Percentiles rank a stretch among this genome's conserved stretches.
Evolutionary conservation across 352 stramenopile genomes (phyloP).

Genomic region (Aphanomyces astaci): DNA sequence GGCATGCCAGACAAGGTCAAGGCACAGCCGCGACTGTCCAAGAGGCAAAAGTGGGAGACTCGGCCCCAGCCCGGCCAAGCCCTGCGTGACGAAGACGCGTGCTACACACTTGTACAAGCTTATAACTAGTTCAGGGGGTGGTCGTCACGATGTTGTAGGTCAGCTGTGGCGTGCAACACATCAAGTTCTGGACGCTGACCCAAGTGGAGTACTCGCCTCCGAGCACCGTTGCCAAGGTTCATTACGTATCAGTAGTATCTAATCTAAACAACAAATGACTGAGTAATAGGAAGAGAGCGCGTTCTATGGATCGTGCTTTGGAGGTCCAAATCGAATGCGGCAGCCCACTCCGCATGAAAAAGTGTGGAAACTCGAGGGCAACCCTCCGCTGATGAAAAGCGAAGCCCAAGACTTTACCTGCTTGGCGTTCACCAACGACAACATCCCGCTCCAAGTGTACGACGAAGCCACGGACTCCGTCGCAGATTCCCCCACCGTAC

Average conservation of each 20-base stretch:
- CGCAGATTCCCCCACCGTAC: constrained; percentile 22
- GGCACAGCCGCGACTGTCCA: not conserved
- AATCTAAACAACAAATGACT: too few species aligned
- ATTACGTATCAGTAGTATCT: too few species aligned
- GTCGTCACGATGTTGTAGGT: constrained; percentile 21
- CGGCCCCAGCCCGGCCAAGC: constrained; percentile 50
- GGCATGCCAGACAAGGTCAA: constrained; percentile 34
- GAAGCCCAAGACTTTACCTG: constrained; percentile 67
- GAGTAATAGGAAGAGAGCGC: constrained; percentile 46
- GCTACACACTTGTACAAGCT: constrained; percentile 55
- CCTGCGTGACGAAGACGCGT: constrained; percentile 56
- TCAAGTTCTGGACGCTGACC: constrained; percentile 64
- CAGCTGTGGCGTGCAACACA: constrained; percentile 62
- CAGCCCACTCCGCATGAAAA: constrained; percentile 51
- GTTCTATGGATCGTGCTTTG: constrained; percentile 56
- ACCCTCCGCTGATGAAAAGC: constrained; percentile 60
- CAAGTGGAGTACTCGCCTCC: constrained; percentile 43
- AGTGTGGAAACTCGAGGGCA: constrained; percentile 66
- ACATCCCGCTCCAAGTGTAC: constrained; percentile 46
- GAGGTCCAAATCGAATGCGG: constrained; percentile 36
- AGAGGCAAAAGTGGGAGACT: constrained; percentile 26
- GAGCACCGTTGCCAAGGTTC: constrained; percentile 33
- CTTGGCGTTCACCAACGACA: constrained; percentile 62
- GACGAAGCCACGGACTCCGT: constrained; percentile 43
- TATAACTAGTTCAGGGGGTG: too few species aligned